Evolutionary conservation across 805 yeast genomes (phyloP).

Genomic region (Nakazawaea ishiwadae): DNA sequence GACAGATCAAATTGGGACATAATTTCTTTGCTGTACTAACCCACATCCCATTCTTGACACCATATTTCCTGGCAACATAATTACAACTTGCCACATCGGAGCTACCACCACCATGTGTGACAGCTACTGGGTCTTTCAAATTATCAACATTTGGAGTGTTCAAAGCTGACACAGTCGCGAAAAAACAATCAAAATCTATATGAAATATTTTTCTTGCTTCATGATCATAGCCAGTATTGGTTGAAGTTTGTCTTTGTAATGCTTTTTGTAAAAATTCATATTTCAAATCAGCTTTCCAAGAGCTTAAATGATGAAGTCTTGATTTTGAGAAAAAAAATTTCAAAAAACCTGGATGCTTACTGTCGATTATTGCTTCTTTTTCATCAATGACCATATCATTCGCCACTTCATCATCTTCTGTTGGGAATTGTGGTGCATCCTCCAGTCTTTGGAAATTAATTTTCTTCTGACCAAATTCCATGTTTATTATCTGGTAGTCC

Average conservation of each 20-base stretch:
- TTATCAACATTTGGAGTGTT: conserved; percentile 47
- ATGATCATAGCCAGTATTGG: conserved; percentile 2
- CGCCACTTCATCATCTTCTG: conserved; percentile 4
- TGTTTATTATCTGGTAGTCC: conserved; percentile 49
- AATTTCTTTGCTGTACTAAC: conserved; percentile 53
- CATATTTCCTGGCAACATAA: conserved; percentile 75
- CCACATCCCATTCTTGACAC: conserved; percentile 92
- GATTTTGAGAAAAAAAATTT: conserved; percentile 72
- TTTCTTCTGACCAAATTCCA: conserved; percentile 51
- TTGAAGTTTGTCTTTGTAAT: conserved; percentile 19
- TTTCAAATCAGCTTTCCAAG: conserved; percentile 77
- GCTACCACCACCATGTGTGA: conserved; percentile 49
- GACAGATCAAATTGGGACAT: conserved; percentile 57
- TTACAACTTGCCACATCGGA: conserved; percentile 93
- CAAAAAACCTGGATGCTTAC: conserved; percentile 75
- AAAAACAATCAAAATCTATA: conserved; percentile 91
- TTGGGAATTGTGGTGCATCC: background rate
- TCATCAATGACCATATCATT: conserved; percentile 9
- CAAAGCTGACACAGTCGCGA: conserved; percentile 78
- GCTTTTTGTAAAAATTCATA: conserved; percentile 52
- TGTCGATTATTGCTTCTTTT: conserved; percentile 35
- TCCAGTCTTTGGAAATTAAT: conserved; percentile 20
- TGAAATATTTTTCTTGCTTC: conserved; percentile 49
- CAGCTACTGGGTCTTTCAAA: conserved; percentile 51
- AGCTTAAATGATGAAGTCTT: conserved; percentile 81